Evolutionary conservation across 495 filamentous ascomycete genomes (phyloP), one percentile per base, ranked within the genome.

Genomic region (Aspergillus ostianus): DNA sequence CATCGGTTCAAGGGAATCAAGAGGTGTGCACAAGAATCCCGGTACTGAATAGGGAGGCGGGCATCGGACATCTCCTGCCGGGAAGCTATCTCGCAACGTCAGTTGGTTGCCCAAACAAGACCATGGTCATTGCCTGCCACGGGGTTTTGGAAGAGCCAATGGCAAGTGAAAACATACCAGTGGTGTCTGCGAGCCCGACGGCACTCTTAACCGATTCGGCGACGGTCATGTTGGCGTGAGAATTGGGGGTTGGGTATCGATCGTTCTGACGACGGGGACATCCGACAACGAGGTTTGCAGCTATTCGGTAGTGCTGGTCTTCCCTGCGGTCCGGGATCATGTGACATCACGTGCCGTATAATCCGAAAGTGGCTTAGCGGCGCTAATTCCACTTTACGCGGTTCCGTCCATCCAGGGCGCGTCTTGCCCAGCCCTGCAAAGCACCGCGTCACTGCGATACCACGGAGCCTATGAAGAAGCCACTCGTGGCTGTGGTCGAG

Each of bases 1-100:
- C 94, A 98, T 61, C 89, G 87, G 77, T 98, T 98, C 66, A 98
- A 82, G 8, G 95, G 95, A 47, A 97, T 96, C 21, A 97, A 81
- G 13, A 98, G 88, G 72, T 94, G 85, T 64, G 92, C 94, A 75
- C 94, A 98, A 70, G 87, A 91, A 72, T 98, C 94, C 64, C 94
- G 86, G 78, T 98, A 98, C 60, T 89, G 84, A 54, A 98, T 71
- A 15, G 94, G 94, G 21, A 98, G 80, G 67, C 86, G 86, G 62
- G 94, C 94, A 64, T 89, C 91, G 60, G 89, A 86, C 94, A 98
- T 98, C 70, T 91, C 90, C 76, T 92, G 86, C 68, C 91, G 83
- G 57, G 93, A 93, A 77, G 77, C 78, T 83, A 57, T 56, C 60
- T 47, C 27, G 44, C 55, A 47, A 64, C 4, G 36, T 72, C 57